Evolutionary conservation across 2,329 filamentous ascomycete genomes (phyloP).

Genomic region (Calonectria leucothoes): DNA sequence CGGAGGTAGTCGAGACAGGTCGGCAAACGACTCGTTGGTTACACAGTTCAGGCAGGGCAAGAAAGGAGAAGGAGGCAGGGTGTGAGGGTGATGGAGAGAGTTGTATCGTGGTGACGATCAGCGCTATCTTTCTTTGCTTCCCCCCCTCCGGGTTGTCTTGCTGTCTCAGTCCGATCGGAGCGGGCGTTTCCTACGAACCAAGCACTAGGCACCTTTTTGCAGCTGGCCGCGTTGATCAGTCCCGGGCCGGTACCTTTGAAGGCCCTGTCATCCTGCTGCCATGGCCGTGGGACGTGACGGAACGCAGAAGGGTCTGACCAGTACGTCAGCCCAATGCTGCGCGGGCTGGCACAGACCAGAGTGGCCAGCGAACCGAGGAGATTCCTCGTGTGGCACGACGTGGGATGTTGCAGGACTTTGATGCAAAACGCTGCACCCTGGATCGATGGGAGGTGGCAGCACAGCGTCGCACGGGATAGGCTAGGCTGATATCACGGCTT

Average conservation of each 20-base stretch:
- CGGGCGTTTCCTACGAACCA: not conserved
- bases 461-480: not conserved
- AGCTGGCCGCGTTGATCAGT: not conserved
- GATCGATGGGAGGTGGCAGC: not conserved
- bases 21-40: not conserved
- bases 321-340: constrained; percentile 11
- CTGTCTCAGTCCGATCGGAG: not conserved
- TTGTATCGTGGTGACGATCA: not conserved
- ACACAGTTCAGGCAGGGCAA: not conserved
- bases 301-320: constrained; percentile 18
- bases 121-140: not conserved
- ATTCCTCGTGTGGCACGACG: not conserved
- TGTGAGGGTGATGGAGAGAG: too few species aligned
- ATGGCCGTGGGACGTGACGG: constrained; percentile 26
- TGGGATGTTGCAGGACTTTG: not conserved
- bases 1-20: constrained; percentile 10
- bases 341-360: not conserved
- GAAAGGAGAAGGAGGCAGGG: not conserved
- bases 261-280: constrained; percentile 22
- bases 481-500: not conserved
- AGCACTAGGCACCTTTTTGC: not conserved
- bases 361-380: not conserved
- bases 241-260: not conserved
- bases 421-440: not conserved
- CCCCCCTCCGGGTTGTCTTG: not conserved